These are phyloP conservation scores for Sclerotinia borealis DNA, from an alignment of 2,329 filamentous ascomycete species.

Conservation along the genomic window DNA sequence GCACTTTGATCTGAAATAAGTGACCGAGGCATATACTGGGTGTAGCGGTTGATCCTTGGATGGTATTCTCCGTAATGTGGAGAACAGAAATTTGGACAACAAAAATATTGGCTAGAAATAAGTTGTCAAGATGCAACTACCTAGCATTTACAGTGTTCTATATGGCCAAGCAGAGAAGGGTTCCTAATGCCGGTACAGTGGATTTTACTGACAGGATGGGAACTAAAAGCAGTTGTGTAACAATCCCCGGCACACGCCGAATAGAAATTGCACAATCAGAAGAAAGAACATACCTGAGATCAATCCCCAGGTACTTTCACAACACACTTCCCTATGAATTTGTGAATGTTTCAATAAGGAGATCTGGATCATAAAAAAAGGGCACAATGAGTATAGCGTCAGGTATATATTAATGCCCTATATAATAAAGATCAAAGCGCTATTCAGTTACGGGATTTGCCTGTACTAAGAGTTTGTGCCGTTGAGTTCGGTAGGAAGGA, in stretches of 20 bases:
- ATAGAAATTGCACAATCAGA: background rate
- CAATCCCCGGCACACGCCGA: background rate
- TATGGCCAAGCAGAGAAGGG: background rate
- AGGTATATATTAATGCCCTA: no score
- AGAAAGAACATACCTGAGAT: background rate
- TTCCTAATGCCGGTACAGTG: background rate
- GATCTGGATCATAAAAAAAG: background rate
- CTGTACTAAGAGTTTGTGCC: background rate
- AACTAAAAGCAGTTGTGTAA: background rate
- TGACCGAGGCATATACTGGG: background rate
- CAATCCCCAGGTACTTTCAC: no score
- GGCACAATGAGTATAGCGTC: background rate
- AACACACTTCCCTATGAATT: background rate
- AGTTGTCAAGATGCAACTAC: background rate
- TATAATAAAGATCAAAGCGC: background rate
- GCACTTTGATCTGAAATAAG: background rate
- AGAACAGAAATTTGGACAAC: background rate
- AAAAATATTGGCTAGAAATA: background rate
- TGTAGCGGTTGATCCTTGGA: background rate
- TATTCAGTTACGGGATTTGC: background rate
- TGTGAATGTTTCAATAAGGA: background rate
- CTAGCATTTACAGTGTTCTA: background rate
- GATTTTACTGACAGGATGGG: background rate
- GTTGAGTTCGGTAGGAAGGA: constrained; percentile 2
- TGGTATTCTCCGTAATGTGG: background rate